phyloP scores from a whole-genome alignment of 257 asterid genomes.

The Salvia rosmarinus region DNA sequence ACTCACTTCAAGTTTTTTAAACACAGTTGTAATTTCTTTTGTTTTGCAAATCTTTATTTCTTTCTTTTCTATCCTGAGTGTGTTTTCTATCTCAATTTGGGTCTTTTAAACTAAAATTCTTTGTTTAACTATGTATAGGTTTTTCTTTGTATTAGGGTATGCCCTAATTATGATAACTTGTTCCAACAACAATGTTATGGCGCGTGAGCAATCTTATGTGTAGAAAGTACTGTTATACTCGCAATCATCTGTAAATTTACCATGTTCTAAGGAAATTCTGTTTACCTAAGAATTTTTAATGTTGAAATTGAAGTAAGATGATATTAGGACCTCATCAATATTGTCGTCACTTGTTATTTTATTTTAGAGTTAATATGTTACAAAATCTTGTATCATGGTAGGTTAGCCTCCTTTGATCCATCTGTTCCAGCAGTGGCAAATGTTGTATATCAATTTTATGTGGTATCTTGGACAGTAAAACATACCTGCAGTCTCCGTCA shows the following conservation, averaged over 20 bases:
- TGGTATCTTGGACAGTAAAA: constrained; percentile 6
- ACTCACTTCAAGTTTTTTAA: not conserved
- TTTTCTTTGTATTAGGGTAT: not conserved
- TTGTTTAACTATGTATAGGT: not conserved
- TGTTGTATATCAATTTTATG: no score
- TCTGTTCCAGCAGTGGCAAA: not conserved
- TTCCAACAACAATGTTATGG: not conserved
- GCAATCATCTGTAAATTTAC: not conserved
- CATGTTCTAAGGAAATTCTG: not conserved
- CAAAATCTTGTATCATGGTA: not conserved
- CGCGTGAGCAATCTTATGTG: not conserved
- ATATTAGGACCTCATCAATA: not conserved
- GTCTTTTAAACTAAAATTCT: not conserved
- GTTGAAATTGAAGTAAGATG: not conserved
- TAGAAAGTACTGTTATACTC: not conserved
- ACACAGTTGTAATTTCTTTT: not conserved
- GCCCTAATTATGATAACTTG: not conserved
- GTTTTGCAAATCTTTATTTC: not conserved
- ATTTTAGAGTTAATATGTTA: not conserved
- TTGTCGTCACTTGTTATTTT: not conserved
- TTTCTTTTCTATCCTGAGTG: not conserved
- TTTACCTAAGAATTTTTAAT: not conserved
- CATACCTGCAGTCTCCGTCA: not conserved
- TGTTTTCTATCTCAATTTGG: not conserved
- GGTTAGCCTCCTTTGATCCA: not conserved